Percentiles rank a stretch among this genome's conserved stretches.
Conservation (phyloP, 192 early-diverging fungal genomes). For the Endogone sp. region DNA sequence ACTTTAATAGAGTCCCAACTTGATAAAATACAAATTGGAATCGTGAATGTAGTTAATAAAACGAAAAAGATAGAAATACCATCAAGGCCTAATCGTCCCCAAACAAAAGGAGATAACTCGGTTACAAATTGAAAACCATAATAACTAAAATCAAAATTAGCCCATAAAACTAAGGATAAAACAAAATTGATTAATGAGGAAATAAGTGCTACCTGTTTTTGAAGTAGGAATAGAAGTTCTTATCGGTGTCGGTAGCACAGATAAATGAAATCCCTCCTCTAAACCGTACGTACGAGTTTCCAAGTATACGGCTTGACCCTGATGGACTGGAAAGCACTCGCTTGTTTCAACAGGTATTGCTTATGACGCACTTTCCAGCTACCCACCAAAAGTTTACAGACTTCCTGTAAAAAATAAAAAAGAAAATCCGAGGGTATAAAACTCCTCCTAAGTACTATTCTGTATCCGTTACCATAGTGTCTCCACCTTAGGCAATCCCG, state of each 20-base stretch:
- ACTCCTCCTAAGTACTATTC: too few species aligned
- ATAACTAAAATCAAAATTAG: constrained; percentile 48
- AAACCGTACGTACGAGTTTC: too few species aligned
- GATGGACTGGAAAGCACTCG: too few species aligned
- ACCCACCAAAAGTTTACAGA: too few species aligned
- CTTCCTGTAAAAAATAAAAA: too few species aligned
- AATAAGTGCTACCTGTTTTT: constrained; percentile 39
- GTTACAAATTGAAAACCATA: constrained; percentile 50
- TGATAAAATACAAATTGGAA: constrained; percentile 57
- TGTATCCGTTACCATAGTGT: too few species aligned
- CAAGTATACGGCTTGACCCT: too few species aligned
- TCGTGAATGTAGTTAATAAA: constrained; percentile 56
- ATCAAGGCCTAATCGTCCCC: constrained; percentile 40
- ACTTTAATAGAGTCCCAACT: constrained; percentile 38
- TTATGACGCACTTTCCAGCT: too few species aligned
- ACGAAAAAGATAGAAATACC: constrained; percentile 58
- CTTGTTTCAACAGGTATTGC: too few species aligned
- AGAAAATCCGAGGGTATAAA: too few species aligned
- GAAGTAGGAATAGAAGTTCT: constrained; percentile 28
- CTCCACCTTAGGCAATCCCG: too few species aligned
- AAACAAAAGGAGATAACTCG: constrained; percentile 34
- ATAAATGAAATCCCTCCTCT: constrained; percentile 32
- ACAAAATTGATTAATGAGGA: constrained; percentile 44
- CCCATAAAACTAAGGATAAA: constrained; percentile 43
- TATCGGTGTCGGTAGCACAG: too few species aligned